Percentiles rank a stretch among this genome's conserved stretches.
Conservation (phyloP, 2,329 filamentous ascomycete species). For the Monosporascus sp. region DNA sequence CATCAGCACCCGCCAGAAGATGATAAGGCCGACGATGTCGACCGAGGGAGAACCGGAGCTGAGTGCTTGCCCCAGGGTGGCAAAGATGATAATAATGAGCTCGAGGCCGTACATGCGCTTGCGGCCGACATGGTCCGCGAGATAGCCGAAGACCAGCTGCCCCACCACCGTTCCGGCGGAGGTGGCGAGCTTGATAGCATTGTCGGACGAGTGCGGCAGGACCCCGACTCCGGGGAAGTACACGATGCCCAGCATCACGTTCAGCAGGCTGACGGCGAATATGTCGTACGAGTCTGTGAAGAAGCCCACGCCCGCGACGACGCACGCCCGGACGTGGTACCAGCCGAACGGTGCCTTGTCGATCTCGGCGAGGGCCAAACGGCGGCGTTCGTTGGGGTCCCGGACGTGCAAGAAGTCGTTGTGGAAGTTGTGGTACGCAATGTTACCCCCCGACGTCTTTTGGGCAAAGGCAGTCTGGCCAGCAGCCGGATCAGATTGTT, state of each 20-base stretch:
- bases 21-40: conserved; percentile 59
- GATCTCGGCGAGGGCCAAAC: conserved; percentile 74
- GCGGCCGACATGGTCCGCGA: conserved; percentile 73
- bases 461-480: conserved; percentile 8
- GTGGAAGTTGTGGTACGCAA: conserved; percentile 72
- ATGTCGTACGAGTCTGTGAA: conserved; percentile 85
- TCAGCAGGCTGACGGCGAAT: conserved; percentile 70
- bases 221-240: conserved; percentile 57
- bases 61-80: conserved; percentile 67
- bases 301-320: conserved; percentile 81
- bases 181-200: conserved; percentile 79
- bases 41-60: conserved; percentile 58
- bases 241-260: conserved; percentile 72
- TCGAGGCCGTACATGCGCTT: conserved; percentile 71
- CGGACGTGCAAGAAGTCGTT: conserved; percentile 61
- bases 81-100: conserved; percentile 74
- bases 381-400: conserved; percentile 73
- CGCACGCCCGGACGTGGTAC: conserved; percentile 70
- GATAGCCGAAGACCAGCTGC: conserved; percentile 72
- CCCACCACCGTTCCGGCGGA: conserved; percentile 80
- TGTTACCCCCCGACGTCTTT: conserved; percentile 60
- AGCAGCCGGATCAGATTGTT: conserved; percentile 2
- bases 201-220: conserved; percentile 65
- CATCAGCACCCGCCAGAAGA: conserved; percentile 81
- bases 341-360: conserved; percentile 79